Conservation (phyloP, 768 basidiomycete species). For the Butyriboletus loyo region DNA sequence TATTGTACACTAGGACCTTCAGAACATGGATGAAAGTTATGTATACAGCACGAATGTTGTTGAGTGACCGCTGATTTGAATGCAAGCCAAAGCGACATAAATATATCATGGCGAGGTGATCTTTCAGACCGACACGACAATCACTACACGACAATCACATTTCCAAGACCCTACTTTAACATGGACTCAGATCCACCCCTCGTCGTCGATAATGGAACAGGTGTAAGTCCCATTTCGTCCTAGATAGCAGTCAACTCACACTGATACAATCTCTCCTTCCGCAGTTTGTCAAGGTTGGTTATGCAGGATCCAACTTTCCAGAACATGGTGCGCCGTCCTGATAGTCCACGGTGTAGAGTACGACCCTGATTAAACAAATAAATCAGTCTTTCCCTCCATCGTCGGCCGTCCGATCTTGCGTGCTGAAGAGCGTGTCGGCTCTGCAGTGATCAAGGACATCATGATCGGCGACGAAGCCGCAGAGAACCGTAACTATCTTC, state of each 20-base stretch:
- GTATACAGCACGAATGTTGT: not conserved
- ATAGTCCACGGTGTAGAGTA: not conserved
- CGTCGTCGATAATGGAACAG: constrained; percentile 88
- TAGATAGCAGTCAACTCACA: constrained; percentile 4
- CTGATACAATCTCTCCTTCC: not conserved
- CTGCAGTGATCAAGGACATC: constrained; percentile 88
- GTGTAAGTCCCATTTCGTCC: constrained; percentile 48
- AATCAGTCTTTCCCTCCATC: constrained; percentile 89
- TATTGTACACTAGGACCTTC: not conserved
- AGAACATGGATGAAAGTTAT: not conserved
- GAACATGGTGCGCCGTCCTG: constrained; percentile 64
- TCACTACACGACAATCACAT: not conserved
- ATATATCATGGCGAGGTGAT: constrained; percentile 6
- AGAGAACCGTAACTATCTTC: constrained; percentile 89
- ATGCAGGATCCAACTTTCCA: constrained; percentile 92
- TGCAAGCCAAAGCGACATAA: constrained; percentile 21
- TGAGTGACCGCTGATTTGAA: no score
- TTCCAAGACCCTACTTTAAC: not conserved
- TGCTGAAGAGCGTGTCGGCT: constrained; percentile 91
- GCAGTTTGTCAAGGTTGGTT: constrained; percentile 89
- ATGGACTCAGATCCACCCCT: constrained; percentile 46
- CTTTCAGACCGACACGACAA: not conserved
- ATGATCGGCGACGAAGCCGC: constrained; percentile 99
- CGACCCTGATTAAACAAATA: not conserved
- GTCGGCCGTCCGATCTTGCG: constrained; percentile 96